Evolutionary conservation across 768 basidiomycete genomes (phyloP).

Genomic region (Termitomyces sp.): DNA sequence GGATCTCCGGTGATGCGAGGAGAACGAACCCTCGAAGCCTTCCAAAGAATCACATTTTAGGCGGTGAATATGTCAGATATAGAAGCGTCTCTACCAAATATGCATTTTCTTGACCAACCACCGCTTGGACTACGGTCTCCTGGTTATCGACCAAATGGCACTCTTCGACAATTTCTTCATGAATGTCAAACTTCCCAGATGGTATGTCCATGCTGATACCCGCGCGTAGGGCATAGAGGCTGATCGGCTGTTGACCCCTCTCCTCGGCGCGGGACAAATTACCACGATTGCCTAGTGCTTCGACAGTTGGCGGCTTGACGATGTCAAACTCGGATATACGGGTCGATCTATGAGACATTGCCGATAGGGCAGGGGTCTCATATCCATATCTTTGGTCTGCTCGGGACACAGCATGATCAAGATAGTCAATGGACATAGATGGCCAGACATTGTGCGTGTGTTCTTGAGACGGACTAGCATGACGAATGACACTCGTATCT

Average conservation of each 20-base stretch:
- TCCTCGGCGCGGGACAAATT: not conserved
- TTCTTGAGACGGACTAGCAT: not conserved
- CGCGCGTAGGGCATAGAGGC: not conserved
- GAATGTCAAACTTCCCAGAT: not conserved
- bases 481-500: not conserved
- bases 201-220: not conserved
- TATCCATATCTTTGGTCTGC: not conserved
- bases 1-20: not conserved
- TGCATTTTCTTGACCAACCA: not conserved
- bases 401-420: not conserved
- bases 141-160: too few relatives aligned
- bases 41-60: not conserved
- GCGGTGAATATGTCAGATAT: not conserved
- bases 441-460: not conserved
- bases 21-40: not conserved
- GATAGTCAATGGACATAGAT: too few relatives aligned
- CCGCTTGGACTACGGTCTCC: not conserved
- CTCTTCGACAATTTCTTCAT: not conserved
- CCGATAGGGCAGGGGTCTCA: conserved; percentile 18
- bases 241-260: not conserved
- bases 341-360: conserved; percentile 27
- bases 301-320: conserved; percentile 23
- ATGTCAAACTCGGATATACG: conserved; percentile 32
- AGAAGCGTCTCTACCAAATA: not conserved
- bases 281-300: not conserved